phyloP scores from a whole-genome alignment of 176 grass and related monocot species.

The Phoenix dactylifera region DNA sequence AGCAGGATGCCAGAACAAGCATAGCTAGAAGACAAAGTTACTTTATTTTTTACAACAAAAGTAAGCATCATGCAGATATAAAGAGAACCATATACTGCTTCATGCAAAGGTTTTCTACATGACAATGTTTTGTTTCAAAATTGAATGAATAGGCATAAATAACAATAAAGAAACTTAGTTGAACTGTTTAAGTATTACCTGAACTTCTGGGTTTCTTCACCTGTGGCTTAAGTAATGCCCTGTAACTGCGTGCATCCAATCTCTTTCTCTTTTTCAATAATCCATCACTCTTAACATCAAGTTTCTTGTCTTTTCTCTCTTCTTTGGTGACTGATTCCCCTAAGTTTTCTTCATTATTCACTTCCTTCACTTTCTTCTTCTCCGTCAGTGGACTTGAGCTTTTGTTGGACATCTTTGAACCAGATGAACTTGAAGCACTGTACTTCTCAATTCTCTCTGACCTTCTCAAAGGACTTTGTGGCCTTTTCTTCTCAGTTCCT shows the following conservation, averaged over 20 bases:
- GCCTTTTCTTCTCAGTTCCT: neutral
- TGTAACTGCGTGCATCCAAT: neutral
- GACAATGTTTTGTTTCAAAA: too few species aligned
- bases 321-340: neutral
- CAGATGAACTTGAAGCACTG: neutral
- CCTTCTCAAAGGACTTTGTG: constrained; percentile 1
- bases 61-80: too few species aligned
- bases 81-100: too few species aligned
- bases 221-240: neutral
- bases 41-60: too few species aligned
- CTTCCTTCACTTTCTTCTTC: neutral
- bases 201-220: constrained; percentile 7
- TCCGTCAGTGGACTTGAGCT: too few species aligned
- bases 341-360: neutral
- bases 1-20: too few species aligned
- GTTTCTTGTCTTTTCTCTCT: neutral
- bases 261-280: constrained; percentile 1
- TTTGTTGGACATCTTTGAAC: neutral
- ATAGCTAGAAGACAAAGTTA: neutral
- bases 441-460: constrained; percentile 10
- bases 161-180: too few species aligned
- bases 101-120: too few species aligned
- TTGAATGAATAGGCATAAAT: too few species aligned
- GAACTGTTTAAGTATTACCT: constrained; percentile 1
- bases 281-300: neutral